phyloP scores from a whole-genome alignment of 140 eudicot species.

The Flaveria floridana region DNA sequence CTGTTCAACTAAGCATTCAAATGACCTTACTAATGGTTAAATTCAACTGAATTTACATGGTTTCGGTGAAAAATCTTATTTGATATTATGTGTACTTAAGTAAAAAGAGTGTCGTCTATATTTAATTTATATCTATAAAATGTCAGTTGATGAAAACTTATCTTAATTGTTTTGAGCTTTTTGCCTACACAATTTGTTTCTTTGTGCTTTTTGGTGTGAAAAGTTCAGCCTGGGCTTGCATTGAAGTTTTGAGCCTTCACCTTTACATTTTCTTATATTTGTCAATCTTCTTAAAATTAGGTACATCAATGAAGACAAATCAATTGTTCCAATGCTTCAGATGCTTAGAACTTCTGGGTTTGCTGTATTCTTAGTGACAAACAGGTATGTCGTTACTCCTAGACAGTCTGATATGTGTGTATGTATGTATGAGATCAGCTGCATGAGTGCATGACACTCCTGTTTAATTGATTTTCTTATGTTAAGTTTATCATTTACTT shows the following conservation, averaged over 20 bases:
- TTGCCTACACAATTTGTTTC: not conserved
- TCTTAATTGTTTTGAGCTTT: not conserved
- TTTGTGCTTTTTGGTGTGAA: conserved; percentile 8
- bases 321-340: conserved; percentile 86
- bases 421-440: not conserved
- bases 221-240: not conserved
- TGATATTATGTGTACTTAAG: not conserved
- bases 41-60: not conserved
- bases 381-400: conserved; percentile 52
- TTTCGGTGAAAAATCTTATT: not conserved
- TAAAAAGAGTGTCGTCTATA: not conserved
- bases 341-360: conserved; percentile 86
- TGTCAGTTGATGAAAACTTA: not conserved
- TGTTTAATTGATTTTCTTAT: not conserved
- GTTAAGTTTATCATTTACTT: not conserved
- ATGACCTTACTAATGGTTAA: not conserved
- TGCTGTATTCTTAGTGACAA: conserved; percentile 84
- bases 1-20: not conserved
- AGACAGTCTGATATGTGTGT: not conserved
- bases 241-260: not conserved
- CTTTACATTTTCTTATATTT: not conserved
- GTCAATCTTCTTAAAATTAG: conserved; percentile 38
- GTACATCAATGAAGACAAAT: conserved; percentile 80
- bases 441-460: not conserved
- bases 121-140: not conserved